Conservation (phyloP, 148 eudicot genomes). For the Rhododendron ovatum region DNA sequence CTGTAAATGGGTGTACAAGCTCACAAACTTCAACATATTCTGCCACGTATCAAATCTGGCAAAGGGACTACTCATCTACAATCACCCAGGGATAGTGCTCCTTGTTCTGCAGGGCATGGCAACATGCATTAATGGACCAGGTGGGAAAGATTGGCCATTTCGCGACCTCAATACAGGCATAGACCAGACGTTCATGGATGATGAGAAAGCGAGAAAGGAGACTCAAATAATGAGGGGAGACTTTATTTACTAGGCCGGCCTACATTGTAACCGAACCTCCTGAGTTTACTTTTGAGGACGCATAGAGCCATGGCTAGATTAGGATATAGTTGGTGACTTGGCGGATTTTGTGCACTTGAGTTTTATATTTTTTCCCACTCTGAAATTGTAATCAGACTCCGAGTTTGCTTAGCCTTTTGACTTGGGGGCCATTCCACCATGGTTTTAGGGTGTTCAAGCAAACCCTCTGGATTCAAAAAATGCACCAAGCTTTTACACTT, state of each 20-base stretch:
- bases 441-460: too few species aligned
- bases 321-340: neutral
- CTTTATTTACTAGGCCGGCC: too few species aligned
- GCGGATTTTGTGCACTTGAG: neutral
- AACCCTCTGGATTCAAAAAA: too few species aligned
- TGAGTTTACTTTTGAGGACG: neutral
- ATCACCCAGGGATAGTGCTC: neutral
- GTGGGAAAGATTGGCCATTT: neutral
- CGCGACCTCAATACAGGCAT: neutral
- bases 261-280: too few species aligned
- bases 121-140: neutral
- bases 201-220: too few species aligned
- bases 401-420: too few species aligned
- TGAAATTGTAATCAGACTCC: neutral
- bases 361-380: neutral
- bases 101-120: neutral
- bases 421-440: too few species aligned
- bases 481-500: too few species aligned
- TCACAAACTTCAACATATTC: neutral
- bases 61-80: neutral
- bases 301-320: neutral
- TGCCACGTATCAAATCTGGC: neutral
- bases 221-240: too few species aligned
- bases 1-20: neutral
- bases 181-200: neutral